These are phyloP conservation scores for Pseudogymnoascus sp. DNA, from an alignment of 2,329 filamentous ascomycete genomes.

Conservation along the genomic window DNA sequence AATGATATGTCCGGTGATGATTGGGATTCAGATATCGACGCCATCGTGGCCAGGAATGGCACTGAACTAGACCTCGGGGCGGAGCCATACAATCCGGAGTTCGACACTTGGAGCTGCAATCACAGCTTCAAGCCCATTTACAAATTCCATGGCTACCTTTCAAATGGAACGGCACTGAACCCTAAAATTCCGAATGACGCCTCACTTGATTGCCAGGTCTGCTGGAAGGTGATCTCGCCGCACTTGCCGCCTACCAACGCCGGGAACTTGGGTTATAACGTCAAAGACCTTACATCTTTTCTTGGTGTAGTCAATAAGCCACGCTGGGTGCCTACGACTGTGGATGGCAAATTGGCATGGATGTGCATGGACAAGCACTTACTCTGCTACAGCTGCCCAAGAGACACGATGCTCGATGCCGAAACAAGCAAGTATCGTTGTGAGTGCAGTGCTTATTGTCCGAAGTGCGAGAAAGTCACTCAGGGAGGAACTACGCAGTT, in stretches of 20 bases:
- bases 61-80: conserved; percentile 30
- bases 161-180: not conserved
- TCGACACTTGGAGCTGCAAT: conserved; percentile 15
- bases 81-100: conserved; percentile 17
- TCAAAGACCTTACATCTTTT: not conserved
- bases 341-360: not conserved
- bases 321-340: not conserved
- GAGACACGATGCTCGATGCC: not conserved
- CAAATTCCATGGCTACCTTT: not conserved
- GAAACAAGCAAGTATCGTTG: not conserved
- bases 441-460: not conserved
- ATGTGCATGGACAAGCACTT: not conserved
- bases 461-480: not conserved
- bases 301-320: not conserved
- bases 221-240: conserved; percentile 10
- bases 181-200: not conserved
- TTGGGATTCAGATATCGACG: conserved; percentile 22
- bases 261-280: not conserved
- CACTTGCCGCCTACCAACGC: not conserved
- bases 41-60: conserved; percentile 25
- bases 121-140: conserved; percentile 12
- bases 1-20: conserved; percentile 20
- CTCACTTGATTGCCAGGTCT: conserved; percentile 15
- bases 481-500: not conserved
- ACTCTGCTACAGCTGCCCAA: not conserved